Conservation (phyloP, 2,329 filamentous ascomycete species). For the Colletotrichum lupini region DNA sequence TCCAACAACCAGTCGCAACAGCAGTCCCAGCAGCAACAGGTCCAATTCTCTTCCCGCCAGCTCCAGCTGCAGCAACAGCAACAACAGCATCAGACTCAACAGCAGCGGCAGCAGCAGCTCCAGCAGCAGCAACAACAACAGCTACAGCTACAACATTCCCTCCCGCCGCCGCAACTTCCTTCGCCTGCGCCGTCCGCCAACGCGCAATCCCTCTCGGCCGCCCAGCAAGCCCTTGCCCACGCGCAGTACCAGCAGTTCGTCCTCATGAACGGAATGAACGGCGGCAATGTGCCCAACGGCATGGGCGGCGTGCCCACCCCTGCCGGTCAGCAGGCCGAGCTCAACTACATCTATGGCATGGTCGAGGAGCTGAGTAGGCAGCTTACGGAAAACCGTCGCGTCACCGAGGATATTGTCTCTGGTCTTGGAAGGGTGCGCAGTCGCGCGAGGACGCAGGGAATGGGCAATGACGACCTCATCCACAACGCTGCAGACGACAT, state of each 20-base stretch:
- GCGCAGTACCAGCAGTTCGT: conserved; percentile 37
- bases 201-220: conserved; percentile 36
- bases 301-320: conserved; percentile 66
- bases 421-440: conserved; percentile 71
- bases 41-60: conserved; percentile 29
- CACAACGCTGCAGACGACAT: conserved; percentile 66
- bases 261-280: conserved; percentile 63
- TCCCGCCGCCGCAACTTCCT: conserved; percentile 35
- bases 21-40: conserved; percentile 39
- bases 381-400: conserved; percentile 69
- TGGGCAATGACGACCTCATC: conserved; percentile 70
- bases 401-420: conserved; percentile 73
- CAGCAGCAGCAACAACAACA: conserved; percentile 37
- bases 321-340: conserved; percentile 75
- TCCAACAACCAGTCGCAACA: conserved; percentile 23
- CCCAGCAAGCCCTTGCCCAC: conserved; percentile 35
- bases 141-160: conserved; percentile 35
- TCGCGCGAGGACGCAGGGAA: conserved; percentile 61
- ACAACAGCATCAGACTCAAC: conserved; percentile 37
- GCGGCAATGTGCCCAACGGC: conserved; percentile 57
- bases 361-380: conserved; percentile 74
- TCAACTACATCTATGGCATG: conserved; percentile 76
- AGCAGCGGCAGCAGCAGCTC: conserved; percentile 36
- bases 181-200: conserved; percentile 21
- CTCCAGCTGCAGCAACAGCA: conserved; percentile 37